These are phyloP conservation scores for Ascodesmis nigricans DNA, from an alignment of 495 filamentous ascomycete genomes.

Conservation along the genomic window DNA sequence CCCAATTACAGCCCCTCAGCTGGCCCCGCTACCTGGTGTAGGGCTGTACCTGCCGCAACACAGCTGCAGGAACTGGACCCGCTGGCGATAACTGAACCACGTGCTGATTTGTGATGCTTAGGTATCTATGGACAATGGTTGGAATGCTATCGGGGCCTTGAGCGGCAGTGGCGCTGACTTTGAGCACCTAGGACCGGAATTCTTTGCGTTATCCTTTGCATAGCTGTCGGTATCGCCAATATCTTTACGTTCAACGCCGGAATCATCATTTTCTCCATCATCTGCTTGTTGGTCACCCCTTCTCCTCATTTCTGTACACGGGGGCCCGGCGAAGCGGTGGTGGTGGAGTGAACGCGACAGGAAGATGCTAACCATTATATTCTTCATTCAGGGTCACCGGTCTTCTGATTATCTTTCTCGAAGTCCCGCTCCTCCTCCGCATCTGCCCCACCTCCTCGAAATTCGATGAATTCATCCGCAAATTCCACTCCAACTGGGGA, in stretches of 20 bases:
- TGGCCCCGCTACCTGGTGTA: too few relatives aligned
- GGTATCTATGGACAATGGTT: conserved; percentile 99
- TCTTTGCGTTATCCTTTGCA: conserved; percentile 79
- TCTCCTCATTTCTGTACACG: background rate
- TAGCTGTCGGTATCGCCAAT: conserved; percentile 85
- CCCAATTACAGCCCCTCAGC: too few relatives aligned
- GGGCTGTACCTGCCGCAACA: too few relatives aligned
- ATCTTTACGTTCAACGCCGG: conserved; percentile 42
- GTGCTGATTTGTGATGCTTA: conserved; percentile 22
- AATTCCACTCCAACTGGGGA: conserved; percentile 88
- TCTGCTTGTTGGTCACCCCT: conserved; percentile 53
- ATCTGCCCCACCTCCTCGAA: conserved; percentile 85
- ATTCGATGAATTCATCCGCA: conserved; percentile 81
- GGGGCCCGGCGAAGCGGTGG: too few relatives aligned
- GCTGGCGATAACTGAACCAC: too few relatives aligned
- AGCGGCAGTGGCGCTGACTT: conserved; percentile 3
- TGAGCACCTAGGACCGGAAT: conserved; percentile 61
- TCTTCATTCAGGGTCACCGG: conserved; percentile 39
- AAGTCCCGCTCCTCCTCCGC: conserved; percentile 84
- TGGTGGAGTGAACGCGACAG: conserved; percentile 3
- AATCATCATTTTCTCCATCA: conserved; percentile 56
- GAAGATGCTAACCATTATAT: conserved; percentile 7
- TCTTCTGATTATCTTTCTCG: conserved; percentile 85
- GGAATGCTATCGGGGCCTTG: conserved; percentile 22
- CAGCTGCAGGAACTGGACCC: too few relatives aligned